Percentiles rank a stretch among this genome's conserved stretches.
Conservation (phyloP, 495 filamentous ascomycete genomes). For the Cudoniella acicularis region DNA sequence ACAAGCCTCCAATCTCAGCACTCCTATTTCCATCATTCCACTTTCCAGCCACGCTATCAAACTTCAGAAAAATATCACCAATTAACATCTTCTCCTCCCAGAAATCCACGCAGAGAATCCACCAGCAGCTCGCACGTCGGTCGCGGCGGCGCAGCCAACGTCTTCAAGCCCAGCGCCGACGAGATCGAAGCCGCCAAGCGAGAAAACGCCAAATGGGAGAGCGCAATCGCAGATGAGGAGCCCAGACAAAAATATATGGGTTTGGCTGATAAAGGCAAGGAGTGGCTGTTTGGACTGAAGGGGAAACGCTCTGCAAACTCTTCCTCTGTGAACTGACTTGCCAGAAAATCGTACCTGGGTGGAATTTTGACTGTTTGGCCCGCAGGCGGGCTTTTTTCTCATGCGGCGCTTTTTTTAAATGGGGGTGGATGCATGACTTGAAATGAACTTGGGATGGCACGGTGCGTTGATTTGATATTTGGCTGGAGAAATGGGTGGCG, state of each 20-base stretch:
- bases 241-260: constrained; percentile 31
- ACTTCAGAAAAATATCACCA: neutral
- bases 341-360: no score
- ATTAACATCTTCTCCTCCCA: neutral
- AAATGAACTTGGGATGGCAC: no score
- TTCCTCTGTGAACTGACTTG: no score
- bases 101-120: constrained; percentile 19
- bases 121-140: constrained; percentile 38
- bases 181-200: constrained; percentile 34
- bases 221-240: constrained; percentile 24
- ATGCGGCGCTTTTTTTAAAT: no score
- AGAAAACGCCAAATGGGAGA: constrained; percentile 32
- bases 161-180: constrained; percentile 37
- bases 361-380: no score
- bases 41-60: no score
- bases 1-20: neutral
- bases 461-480: no score
- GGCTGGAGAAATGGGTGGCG: no score
- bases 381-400: no score
- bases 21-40: neutral
- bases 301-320: no score
- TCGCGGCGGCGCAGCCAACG: constrained; percentile 55
- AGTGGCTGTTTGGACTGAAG: constrained; percentile 38
- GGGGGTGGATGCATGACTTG: no score
- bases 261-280: constrained; percentile 51